A percentile compares a stretch with the other conserved stretches of the same genome.
phyloP scores from a whole-genome alignment of 192 early-diverging fungal species.

The Allomyces arbusculus region DNA sequence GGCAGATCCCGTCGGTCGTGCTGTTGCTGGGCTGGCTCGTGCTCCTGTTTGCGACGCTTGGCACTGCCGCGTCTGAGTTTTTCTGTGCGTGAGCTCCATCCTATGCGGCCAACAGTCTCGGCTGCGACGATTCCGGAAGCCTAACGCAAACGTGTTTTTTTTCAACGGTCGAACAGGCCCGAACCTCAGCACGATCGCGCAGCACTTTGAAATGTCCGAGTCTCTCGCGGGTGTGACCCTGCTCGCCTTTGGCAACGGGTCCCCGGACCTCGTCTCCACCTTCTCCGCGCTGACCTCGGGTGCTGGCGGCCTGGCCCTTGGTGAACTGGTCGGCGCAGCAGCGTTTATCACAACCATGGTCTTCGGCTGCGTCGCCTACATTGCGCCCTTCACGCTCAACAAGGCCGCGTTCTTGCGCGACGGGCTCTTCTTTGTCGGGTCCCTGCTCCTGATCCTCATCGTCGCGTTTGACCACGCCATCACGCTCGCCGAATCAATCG shows the following conservation, averaged over 20 bases:
- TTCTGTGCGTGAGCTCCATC: slow-evolving; percentile 34
- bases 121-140: too few species aligned
- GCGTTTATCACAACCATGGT: slow-evolving; percentile 70
- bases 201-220: slow-evolving; percentile 55
- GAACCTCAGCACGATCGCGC: slow-evolving; percentile 62
- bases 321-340: slow-evolving; percentile 74
- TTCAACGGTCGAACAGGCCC: slow-evolving; percentile 22
- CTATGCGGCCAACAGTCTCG: not conserved
- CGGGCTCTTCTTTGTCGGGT: slow-evolving; percentile 47
- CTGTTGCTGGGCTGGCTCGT: slow-evolving; percentile 30
- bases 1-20: not conserved
- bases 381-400: slow-evolving; percentile 52
- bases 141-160: too few species aligned
- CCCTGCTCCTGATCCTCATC: slow-evolving; percentile 27
- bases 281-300: slow-evolving; percentile 53
- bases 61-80: slow-evolving; percentile 62
- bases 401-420: slow-evolving; percentile 57
- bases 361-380: slow-evolving; percentile 58
- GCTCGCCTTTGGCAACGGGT: slow-evolving; percentile 76
- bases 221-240: slow-evolving; percentile 61
- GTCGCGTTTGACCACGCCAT: slow-evolving; percentile 35
- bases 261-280: slow-evolving; percentile 78
- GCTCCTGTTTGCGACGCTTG: slow-evolving; percentile 53
- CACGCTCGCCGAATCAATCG: slow-evolving; percentile 26
- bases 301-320: slow-evolving; percentile 60